Evolutionary conservation across 2,329 filamentous ascomycete genomes (phyloP), one percentile per base, ranked within the genome.

Genomic region (Xylariaceae sp.): DNA sequence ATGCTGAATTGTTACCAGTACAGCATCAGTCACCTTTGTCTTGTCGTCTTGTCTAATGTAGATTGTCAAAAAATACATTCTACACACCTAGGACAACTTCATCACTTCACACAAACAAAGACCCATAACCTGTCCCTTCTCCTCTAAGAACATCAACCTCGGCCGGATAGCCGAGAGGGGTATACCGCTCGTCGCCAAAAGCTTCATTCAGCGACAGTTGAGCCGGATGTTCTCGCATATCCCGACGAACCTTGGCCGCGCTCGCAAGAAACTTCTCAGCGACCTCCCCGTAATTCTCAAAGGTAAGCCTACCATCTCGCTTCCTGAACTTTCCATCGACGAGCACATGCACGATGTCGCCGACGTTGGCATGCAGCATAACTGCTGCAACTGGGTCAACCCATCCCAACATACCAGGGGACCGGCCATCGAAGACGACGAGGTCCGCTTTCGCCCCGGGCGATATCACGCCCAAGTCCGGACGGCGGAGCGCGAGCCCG

Each of bases 331-430:
- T 67, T 0, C 81, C 82, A 55, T 78, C 75, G 0, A 83, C 76
- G 8, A 82, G 59, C 0, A 84, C 82, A 54, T 79, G 73, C 56
- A 76, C 67, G 23, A 85, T 72, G 58, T 85, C 81, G 0, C 78
- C 80, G 3, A 81, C 76, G 56, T 75, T 79, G 0, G 80, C 76
- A 59, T 85, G 82, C 42, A 85, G 69, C 30, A 85, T 77, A 0
- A 85, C 72, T 0, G 82, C 82, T 0, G 82, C 82, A 2, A 85
- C 74, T 0, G 81, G 80, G 58, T 85, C 81, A 4, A 63, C 71
- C 80, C 81, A 84, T 2, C 82, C 82, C 0, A 84, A 71, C 65
- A 85, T 71, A 0, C 73, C 72, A 0, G 81, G 80, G 0, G 76
- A 74, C 1, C 74, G 70, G 0, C 78, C 80, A 59, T 83, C 74